Evolutionary conservation across 192 early-diverging fungal species (phyloP).

Genomic region (Oehlia diaphana): DNA sequence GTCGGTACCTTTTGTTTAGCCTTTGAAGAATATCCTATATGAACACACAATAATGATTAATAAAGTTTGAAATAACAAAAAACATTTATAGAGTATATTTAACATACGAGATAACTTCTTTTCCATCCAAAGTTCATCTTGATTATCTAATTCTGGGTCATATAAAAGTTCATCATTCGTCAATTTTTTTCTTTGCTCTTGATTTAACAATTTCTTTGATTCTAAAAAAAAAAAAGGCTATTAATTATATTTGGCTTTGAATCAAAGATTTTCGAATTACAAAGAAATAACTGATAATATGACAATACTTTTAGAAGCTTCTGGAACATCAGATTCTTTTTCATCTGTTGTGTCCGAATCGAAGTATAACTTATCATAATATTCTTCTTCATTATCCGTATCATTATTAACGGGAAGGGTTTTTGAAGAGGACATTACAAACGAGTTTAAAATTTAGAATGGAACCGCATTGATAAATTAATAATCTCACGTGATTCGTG

Average conservation of each 20-base stretch:
- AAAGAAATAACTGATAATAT: not conserved
- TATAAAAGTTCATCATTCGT: constrained; percentile 56
- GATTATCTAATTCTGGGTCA: constrained; percentile 54
- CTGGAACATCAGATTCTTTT: not conserved
- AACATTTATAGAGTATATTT: too few relatives aligned
- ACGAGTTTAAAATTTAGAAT: too few relatives aligned
- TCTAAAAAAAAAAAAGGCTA: not conserved
- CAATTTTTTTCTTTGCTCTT: constrained; percentile 16
- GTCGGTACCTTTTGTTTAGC: too few relatives aligned
- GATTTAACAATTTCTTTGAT: not conserved
- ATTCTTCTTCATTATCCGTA: not conserved
- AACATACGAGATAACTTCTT: constrained; percentile 51
- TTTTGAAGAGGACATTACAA: too few relatives aligned
- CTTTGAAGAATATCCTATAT: not conserved
- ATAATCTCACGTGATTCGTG: too few relatives aligned
- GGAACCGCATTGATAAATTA: too few relatives aligned
- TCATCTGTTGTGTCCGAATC: not conserved
- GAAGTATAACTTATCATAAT: constrained; percentile 2
- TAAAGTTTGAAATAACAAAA: too few relatives aligned
- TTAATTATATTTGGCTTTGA: not conserved
- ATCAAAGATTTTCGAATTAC: not conserved
- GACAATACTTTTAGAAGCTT: not conserved
- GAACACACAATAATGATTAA: not conserved
- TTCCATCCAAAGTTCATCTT: constrained; percentile 55
- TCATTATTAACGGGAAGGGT: too few relatives aligned